Evolutionary conservation across 2,329 filamentous ascomycete species (phyloP).

Genomic region (Aspergillus clavatus): DNA sequence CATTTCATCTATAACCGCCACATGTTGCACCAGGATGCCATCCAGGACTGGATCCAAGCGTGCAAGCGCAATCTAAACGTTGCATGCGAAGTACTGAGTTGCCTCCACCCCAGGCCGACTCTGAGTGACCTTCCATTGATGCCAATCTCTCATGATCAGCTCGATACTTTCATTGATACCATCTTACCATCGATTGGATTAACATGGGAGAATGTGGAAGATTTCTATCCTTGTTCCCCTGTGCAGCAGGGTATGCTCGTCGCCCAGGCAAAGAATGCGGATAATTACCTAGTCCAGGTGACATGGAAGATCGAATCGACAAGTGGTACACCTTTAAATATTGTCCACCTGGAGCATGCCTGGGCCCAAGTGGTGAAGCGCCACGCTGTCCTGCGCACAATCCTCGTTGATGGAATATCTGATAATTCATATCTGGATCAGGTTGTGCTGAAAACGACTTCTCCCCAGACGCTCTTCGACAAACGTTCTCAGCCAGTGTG

Average conservation of each 20-base stretch:
- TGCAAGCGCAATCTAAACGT: slow-evolving; percentile 6
- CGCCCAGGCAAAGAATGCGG: slow-evolving; percentile 7
- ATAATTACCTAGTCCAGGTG: slow-evolving; percentile 5
- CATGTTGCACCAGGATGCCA: slow-evolving; percentile 6
- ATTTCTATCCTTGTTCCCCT: slow-evolving; percentile 10
- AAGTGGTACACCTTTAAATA: too few relatives aligned
- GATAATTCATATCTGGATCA: slow-evolving; percentile 1
- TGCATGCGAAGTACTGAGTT: background rate
- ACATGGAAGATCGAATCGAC: slow-evolving; percentile 6
- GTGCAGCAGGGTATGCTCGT: slow-evolving; percentile 12
- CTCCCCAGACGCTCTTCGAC: background rate
- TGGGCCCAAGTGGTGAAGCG: slow-evolving; percentile 11
- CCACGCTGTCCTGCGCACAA: slow-evolving; percentile 12
- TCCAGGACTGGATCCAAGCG: slow-evolving; percentile 8
- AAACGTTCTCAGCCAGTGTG: background rate
- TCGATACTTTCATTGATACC: background rate
- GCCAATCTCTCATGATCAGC: background rate
- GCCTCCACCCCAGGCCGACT: background rate
- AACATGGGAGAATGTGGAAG: background rate
- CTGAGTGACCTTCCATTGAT: slow-evolving; percentile 10
- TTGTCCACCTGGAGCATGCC: slow-evolving; percentile 3
- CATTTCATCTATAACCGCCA: slow-evolving; percentile 10
- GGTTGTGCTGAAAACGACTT: slow-evolving; percentile 4
- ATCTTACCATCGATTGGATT: background rate
- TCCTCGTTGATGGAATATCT: slow-evolving; percentile 6